phyloP scores from a whole-genome alignment of 371 early-diverging fungal genomes.

The Paraphysoderma sedebokerense region DNA sequence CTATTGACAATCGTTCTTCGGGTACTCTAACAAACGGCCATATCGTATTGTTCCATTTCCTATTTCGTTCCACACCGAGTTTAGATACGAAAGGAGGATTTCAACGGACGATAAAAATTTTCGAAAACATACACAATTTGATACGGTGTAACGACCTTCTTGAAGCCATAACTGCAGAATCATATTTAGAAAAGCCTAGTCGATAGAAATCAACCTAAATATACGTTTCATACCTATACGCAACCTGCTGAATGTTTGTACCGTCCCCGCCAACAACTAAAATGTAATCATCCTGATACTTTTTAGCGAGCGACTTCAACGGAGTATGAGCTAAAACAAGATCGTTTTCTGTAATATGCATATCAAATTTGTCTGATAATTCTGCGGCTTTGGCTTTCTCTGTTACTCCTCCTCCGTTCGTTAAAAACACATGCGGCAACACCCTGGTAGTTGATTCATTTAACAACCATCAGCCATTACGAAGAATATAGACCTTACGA shows the following conservation, averaged over 20 bases:
- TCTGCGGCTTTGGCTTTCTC: slow-evolving; percentile 55
- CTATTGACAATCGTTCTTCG: not conserved
- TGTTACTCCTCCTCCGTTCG: slow-evolving; percentile 75
- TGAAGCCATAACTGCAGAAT: slow-evolving; percentile 49
- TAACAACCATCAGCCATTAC: not conserved
- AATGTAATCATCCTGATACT: slow-evolving; percentile 37
- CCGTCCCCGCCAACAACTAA: slow-evolving; percentile 51
- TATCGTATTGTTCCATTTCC: not conserved
- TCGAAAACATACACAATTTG: too few species aligned
- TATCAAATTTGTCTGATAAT: slow-evolving; percentile 37
- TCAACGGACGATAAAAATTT: too few species aligned
- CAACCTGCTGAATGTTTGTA: slow-evolving; percentile 34
- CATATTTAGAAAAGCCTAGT: not conserved
- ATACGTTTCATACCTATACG: slow-evolving; percentile 18
- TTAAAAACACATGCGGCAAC: slow-evolving; percentile 56
- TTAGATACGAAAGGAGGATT: too few species aligned
- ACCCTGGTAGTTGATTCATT: not conserved
- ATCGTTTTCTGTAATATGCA: slow-evolving; percentile 39
- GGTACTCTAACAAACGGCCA: not conserved
- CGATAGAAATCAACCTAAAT: not conserved
- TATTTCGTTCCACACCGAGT: too few species aligned
- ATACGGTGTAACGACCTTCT: slow-evolving; percentile 48
- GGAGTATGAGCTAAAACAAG: slow-evolving; percentile 72
- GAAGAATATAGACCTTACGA: too few species aligned
- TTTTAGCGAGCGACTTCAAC: slow-evolving; percentile 40